Conservation (phyloP, 495 filamentous ascomycete species). For the Clavariopsis aquatica region DNA sequence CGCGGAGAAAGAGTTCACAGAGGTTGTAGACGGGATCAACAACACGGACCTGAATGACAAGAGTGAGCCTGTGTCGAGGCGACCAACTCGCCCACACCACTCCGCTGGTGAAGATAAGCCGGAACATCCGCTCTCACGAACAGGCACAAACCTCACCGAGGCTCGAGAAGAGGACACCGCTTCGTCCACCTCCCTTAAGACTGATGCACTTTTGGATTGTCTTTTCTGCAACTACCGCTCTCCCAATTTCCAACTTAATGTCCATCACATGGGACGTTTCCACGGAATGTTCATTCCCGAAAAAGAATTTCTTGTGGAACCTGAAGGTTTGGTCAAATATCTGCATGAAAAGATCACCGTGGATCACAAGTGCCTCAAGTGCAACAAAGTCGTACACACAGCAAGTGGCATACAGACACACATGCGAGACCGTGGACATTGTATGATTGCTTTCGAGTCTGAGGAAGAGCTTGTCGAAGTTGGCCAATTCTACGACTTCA, state of each 20-base stretch:
- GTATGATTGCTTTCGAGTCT: slow-evolving; percentile 88
- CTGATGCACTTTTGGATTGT: slow-evolving; percentile 63
- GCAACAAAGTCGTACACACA: slow-evolving; percentile 73
- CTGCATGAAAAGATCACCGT: slow-evolving; percentile 73
- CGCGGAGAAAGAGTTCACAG: slow-evolving; percentile 72
- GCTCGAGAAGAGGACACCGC: slow-evolving; percentile 14
- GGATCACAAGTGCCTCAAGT: slow-evolving; percentile 80
- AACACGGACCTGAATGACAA: slow-evolving; percentile 66
- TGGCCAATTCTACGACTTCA: slow-evolving; percentile 98
- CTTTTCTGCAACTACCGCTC: slow-evolving; percentile 88
- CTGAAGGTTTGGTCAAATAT: slow-evolving; percentile 78
- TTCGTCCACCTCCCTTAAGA: slow-evolving; percentile 21
- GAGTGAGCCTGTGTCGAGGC: slow-evolving; percentile 49
- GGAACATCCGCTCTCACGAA: slow-evolving; percentile 45
- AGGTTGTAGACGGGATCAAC: slow-evolving; percentile 77
- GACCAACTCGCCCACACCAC: slow-evolving; percentile 59
- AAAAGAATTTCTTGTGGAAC: slow-evolving; percentile 71
- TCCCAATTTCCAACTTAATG: slow-evolving; percentile 68
- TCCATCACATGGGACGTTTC: slow-evolving; percentile 83
- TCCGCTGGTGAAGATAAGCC: slow-evolving; percentile 51
- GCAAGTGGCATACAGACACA: slow-evolving; percentile 80
- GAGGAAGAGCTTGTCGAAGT: slow-evolving; percentile 92
- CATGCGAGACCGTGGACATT: slow-evolving; percentile 96
- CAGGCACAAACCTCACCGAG: slow-evolving; percentile 8
- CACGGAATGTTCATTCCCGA: slow-evolving; percentile 98